phyloP scores from a whole-genome alignment of 768 basidiomycete species.

The Melanogaster broomeanus region DNA sequence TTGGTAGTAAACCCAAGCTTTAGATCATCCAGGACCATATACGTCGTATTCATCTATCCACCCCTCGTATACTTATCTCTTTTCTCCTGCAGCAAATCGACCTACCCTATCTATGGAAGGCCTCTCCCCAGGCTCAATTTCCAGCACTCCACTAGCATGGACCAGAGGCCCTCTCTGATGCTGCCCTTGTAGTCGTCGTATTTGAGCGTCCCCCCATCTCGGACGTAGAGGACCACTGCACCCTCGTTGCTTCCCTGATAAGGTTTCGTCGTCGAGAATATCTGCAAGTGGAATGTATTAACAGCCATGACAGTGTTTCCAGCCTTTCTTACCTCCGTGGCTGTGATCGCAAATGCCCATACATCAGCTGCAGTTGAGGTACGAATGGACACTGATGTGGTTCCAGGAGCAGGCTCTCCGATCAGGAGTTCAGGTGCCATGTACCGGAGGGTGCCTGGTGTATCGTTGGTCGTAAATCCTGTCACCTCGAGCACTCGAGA shows the following conservation, averaged over 20 bases:
- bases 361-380: constrained; percentile 32
- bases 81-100: constrained; percentile 22
- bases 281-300: constrained; percentile 6
- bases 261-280: constrained; percentile 25
- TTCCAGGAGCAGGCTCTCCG: constrained; percentile 9
- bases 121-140: constrained; percentile 8
- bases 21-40: constrained; percentile 8
- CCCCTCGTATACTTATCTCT: constrained; percentile 11
- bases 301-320: not conserved
- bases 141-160: constrained; percentile 21
- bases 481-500: constrained; percentile 36
- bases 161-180: constrained; percentile 21
- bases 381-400: constrained; percentile 13
- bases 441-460: constrained; percentile 40
- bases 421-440: constrained; percentile 40
- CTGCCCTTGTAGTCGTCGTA: constrained; percentile 20
- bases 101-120: constrained; percentile 14
- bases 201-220: constrained; percentile 8
- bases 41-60: not conserved
- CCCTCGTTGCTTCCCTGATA: constrained; percentile 17
- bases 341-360: constrained; percentile 40
- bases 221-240: constrained; percentile 18
- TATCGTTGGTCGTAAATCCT: constrained; percentile 37
- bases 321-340: constrained; percentile 31
- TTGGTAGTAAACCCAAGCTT: constrained; percentile 27